Evolutionary conservation across 345 rosid genomes (phyloP).

Genomic region (Lepidium aucheri): DNA sequence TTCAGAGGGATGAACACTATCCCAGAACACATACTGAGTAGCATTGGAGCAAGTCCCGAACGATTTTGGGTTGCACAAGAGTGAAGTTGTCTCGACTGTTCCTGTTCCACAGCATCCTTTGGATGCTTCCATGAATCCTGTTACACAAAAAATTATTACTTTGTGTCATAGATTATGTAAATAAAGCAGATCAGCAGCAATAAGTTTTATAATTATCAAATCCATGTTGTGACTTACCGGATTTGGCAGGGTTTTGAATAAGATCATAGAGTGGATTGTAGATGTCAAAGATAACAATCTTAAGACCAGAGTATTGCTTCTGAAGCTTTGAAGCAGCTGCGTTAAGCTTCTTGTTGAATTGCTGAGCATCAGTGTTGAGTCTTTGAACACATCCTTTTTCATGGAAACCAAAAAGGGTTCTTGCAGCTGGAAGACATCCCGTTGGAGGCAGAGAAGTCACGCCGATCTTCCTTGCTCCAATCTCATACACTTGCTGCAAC

Average conservation of each 20-base stretch:
- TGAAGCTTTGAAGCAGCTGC: conserved; percentile 49
- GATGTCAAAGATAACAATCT: conserved; percentile 74
- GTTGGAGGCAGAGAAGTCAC: conserved; percentile 87
- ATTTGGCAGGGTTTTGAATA: conserved; percentile 49
- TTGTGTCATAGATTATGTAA: background rate
- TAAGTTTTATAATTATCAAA: background rate
- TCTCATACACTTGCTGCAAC: conserved; percentile 44
- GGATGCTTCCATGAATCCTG: conserved; percentile 75
- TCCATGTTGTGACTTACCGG: conserved; percentile 34
- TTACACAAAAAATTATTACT: background rate
- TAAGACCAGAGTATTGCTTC: conserved; percentile 65
- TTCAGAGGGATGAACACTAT: conserved; percentile 88
- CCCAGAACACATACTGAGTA: conserved; percentile 81
- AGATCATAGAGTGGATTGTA: conserved; percentile 59
- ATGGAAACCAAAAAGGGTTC: conserved; percentile 61
- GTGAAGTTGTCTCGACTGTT: conserved; percentile 55
- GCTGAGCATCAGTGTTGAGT: conserved; percentile 64
- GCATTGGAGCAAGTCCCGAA: conserved; percentile 83
- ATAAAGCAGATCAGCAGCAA: background rate
- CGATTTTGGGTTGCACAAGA: conserved; percentile 70
- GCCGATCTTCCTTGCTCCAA: conserved; percentile 82
- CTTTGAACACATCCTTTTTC: conserved; percentile 55
- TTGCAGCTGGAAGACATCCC: conserved; percentile 82
- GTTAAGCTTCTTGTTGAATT: conserved; percentile 66
- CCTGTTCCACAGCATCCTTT: conserved; percentile 96